phyloP scores from a whole-genome alignment of 495 filamentous ascomycete species.

The Trichodelitschia bisporula region DNA sequence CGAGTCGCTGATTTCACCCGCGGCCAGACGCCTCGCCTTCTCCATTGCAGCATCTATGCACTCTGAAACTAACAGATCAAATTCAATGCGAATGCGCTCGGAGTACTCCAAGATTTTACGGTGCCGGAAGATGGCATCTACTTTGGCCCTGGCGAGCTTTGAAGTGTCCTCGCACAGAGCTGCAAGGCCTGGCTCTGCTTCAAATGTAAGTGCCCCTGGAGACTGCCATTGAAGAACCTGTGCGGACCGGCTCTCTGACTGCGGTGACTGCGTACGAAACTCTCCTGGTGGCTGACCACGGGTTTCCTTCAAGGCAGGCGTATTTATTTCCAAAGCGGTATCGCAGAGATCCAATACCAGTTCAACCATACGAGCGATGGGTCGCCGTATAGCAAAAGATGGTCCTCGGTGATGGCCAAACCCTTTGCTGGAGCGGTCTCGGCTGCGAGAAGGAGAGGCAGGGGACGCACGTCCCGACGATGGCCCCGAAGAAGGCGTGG shows the following conservation, averaged over 20 bases:
- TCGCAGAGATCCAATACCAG: conserved; percentile 87
- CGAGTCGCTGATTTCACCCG: conserved; percentile 63
- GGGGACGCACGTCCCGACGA: conserved; percentile 44
- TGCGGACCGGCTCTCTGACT: conserved; percentile 76
- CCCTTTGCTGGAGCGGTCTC: conserved; percentile 52
- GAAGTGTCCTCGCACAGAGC: conserved; percentile 73
- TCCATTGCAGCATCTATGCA: conserved; percentile 80
- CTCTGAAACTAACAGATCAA: conserved; percentile 71
- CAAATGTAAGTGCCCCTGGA: conserved; percentile 69
- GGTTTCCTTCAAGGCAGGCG: conserved; percentile 69
- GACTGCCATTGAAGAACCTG: conserved; percentile 94
- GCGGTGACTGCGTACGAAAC: conserved; percentile 75
- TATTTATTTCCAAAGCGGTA: conserved; percentile 83
- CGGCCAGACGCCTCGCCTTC: conserved; percentile 72
- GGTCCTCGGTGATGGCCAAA: conserved; percentile 50
- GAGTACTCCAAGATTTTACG: conserved; percentile 86
- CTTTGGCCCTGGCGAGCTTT: conserved; percentile 54
- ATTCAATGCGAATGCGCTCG: conserved; percentile 84
- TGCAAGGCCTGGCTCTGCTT: conserved; percentile 83
- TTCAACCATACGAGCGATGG: conserved; percentile 78
- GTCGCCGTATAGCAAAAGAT: conserved; percentile 71
- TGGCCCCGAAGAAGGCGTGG: conserved; percentile 29
- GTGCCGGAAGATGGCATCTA: conserved; percentile 78
- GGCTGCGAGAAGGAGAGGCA: conserved; percentile 39
- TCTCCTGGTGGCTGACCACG: conserved; percentile 33